A percentile compares a stretch with the other conserved stretches of the same genome.
phyloP scores from a whole-genome alignment of 805 yeast species.

The Alloascoidea hylecoeti region DNA sequence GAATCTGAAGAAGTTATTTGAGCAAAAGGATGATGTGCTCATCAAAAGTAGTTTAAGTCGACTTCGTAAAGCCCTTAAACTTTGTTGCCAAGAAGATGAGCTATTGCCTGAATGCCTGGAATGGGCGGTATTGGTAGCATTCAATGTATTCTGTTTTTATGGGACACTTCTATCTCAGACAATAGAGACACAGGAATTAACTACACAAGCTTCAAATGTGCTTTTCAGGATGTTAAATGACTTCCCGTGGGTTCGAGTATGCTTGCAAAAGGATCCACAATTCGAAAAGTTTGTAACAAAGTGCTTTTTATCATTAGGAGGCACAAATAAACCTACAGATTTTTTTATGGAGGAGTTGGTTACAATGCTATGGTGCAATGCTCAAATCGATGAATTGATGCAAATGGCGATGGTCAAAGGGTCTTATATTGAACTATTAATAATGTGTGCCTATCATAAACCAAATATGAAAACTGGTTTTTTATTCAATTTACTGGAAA shows the following conservation, averaged over 20 bases:
- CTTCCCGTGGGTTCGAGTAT: slow-evolving; percentile 1
- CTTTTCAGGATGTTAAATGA: neutral
- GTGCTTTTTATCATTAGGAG: neutral
- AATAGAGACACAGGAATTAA: neutral
- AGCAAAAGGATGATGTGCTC: neutral
- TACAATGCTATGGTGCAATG: slow-evolving; percentile 1
- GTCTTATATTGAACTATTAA: neutral
- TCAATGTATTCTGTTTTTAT: neutral
- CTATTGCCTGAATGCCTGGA: neutral
- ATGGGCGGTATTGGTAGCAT: slow-evolving; percentile 1
- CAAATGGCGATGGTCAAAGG: neutral
- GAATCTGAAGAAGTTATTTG: neutral
- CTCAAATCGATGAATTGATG: neutral
- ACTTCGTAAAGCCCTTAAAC: neutral
- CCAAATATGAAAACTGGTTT: neutral
- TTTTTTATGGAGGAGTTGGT: slow-evolving; percentile 1
- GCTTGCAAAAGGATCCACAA: neutral
- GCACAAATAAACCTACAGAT: neutral
- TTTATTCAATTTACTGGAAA: neutral
- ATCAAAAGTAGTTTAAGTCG: neutral
- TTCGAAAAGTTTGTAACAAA: neutral
- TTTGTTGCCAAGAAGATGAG: neutral
- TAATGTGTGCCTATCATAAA: slow-evolving; percentile 1
- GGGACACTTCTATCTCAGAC: neutral
- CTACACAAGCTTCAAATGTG: neutral